These are phyloP conservation scores for Plasmopara halstedii DNA, from an alignment of 352 stramenopile species.

Conservation along the genomic window DNA sequence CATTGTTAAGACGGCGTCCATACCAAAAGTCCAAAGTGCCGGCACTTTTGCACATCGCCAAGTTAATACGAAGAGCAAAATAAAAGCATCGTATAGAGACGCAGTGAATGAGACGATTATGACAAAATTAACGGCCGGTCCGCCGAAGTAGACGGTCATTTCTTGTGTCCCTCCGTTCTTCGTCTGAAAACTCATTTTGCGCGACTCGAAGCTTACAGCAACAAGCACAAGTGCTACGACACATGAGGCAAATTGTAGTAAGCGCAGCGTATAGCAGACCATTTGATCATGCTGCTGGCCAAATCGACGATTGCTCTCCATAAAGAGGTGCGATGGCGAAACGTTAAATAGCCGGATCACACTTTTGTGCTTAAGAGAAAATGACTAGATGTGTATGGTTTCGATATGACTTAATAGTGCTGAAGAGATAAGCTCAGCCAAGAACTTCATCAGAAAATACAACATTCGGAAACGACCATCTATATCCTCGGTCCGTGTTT, in stretches of 20 bases:
- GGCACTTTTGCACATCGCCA: slow-evolving; percentile 25
- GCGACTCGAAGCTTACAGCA: slow-evolving; percentile 34
- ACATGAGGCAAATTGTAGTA: slow-evolving; percentile 40
- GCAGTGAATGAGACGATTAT: slow-evolving; percentile 56
- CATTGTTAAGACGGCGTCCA: slow-evolving; percentile 62
- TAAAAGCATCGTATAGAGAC: slow-evolving; percentile 38
- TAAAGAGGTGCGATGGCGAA: neutral
- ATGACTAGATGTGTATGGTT: too few relatives aligned
- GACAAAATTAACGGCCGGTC: slow-evolving; percentile 49
- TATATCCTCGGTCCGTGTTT: too few relatives aligned
- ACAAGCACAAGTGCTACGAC: slow-evolving; percentile 44
- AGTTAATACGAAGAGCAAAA: slow-evolving; percentile 39
- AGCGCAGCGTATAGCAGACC: slow-evolving; percentile 42
- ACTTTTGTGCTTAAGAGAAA: too few relatives aligned
- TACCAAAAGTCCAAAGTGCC: slow-evolving; percentile 33
- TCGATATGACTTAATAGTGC: too few relatives aligned
- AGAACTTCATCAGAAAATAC: too few relatives aligned
- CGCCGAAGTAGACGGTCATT: slow-evolving; percentile 51
- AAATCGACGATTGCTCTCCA: slow-evolving; percentile 2
- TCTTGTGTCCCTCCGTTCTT: slow-evolving; percentile 10
- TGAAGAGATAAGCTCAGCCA: too few relatives aligned
- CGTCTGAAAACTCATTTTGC: slow-evolving; percentile 17
- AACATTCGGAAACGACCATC: too few relatives aligned
- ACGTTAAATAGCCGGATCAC: neutral
- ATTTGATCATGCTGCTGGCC: slow-evolving; percentile 30